Percentiles rank a stretch among this genome's conserved stretches.
phyloP scores from a whole-genome alignment of 257 asterid genomes.

The Craterostigma plantagineum region DNA sequence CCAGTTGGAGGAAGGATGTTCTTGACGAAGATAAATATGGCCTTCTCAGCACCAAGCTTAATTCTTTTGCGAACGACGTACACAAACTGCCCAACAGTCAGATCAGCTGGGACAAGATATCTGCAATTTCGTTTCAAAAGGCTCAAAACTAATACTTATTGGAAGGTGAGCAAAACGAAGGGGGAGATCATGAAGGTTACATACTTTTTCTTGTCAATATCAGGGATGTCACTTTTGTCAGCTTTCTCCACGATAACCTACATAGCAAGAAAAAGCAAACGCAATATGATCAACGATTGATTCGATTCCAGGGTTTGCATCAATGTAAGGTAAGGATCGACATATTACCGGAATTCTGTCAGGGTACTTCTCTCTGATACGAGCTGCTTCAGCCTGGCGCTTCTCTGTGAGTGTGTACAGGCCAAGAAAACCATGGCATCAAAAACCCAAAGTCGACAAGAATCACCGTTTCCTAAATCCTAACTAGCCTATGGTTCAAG shows the following conservation, averaged over 20 bases:
- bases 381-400: slow-evolving; percentile 94
- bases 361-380: slow-evolving; percentile 91
- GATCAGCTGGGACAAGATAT: slow-evolving; percentile 64
- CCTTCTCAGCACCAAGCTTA: slow-evolving; percentile 97
- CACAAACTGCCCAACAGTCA: slow-evolving; percentile 88
- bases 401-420: slow-evolving; percentile 28
- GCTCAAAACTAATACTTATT: not conserved
- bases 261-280: not conserved
- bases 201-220: slow-evolving; percentile 91
- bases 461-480: too few species aligned
- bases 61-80: slow-evolving; percentile 96
- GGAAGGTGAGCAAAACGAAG: not conserved
- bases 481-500: too few species aligned
- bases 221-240: slow-evolving; percentile 83
- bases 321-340: not conserved
- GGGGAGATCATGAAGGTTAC: too few species aligned
- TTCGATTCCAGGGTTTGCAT: not conserved
- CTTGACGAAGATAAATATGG: slow-evolving; percentile 88
- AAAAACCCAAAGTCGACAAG: not conserved
- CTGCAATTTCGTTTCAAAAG: slow-evolving; percentile 13
- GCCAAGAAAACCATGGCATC: slow-evolving; percentile 3
- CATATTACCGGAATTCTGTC: slow-evolving; percentile 76
- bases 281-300: not conserved
- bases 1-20: slow-evolving; percentile 92
- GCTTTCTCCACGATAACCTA: slow-evolving; percentile 91